Conservation (phyloP, 2,329 filamentous ascomycete species). For the Alternaria brassicae region DNA sequence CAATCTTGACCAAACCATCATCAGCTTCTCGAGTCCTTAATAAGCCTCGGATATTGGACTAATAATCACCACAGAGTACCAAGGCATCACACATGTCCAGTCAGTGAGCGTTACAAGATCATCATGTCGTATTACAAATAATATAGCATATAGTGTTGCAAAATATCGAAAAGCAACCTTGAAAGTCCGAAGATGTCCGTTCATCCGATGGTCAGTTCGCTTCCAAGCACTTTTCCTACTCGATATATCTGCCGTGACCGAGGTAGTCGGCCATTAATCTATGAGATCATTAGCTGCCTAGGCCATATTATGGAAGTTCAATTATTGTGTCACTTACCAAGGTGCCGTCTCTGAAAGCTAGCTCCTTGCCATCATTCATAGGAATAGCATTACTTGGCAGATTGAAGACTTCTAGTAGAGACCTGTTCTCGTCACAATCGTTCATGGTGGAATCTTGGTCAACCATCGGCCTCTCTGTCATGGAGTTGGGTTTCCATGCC, state of each 20-base stretch:
- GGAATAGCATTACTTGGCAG: conserved; percentile 35
- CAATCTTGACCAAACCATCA: conserved; percentile 5
- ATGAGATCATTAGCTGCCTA: conserved; percentile 4
- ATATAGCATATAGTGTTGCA: conserved; percentile 2
- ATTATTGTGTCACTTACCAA: conserved; percentile 18
- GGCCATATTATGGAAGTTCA: background rate
- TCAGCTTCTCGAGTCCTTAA: background rate
- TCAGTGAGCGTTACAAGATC: background rate
- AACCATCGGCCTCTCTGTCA: background rate
- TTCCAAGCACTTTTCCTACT: conserved; percentile 30
- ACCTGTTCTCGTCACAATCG: background rate
- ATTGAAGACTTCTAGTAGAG: conserved; percentile 26
- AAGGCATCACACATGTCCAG: background rate
- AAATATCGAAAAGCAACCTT: background rate
- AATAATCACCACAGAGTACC: background rate
- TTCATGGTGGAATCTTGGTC: background rate
- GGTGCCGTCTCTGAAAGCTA: conserved; percentile 40
- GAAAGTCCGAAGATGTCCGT: background rate
- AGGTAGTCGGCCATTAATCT: conserved; percentile 33
- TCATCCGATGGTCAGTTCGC: conserved; percentile 21
- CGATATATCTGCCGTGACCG: conserved; percentile 32
- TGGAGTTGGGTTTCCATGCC: conserved; percentile 13
- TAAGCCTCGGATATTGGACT: background rate
- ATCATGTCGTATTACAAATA: background rate
- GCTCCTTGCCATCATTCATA: conserved; percentile 34